These are phyloP conservation scores for Mortierella sp. DNA, from an alignment of 371 early-diverging fungal genomes.

Conservation along the genomic window DNA sequence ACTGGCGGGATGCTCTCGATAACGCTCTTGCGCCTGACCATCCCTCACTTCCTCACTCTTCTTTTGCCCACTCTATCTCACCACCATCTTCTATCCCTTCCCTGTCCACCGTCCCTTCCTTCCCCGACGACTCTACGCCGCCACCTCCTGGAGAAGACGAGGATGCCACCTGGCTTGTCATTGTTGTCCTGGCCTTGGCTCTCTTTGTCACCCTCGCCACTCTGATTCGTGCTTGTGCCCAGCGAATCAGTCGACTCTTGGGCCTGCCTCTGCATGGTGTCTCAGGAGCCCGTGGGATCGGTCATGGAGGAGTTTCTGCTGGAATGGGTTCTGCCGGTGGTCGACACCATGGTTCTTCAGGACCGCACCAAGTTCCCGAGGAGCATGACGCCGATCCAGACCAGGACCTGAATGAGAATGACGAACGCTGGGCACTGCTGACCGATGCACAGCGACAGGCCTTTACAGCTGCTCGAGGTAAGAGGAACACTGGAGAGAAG, in stretches of 20 bases:
- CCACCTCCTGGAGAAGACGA: slow-evolving; percentile 15
- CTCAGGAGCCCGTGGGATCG: background rate
- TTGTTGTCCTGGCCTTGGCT: slow-evolving; percentile 20
- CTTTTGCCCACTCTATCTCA: slow-evolving; percentile 6
- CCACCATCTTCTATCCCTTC: background rate
- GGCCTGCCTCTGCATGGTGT: background rate
- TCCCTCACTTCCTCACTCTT: background rate
- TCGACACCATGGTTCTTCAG: slow-evolving; percentile 17
- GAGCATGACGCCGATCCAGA: slow-evolving; percentile 40
- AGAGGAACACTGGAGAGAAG: no score
- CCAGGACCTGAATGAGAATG: slow-evolving; percentile 22
- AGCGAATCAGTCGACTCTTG: slow-evolving; percentile 25
- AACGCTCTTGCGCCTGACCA: no score
- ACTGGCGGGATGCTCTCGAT: no score
- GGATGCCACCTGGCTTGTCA: slow-evolving; percentile 30
- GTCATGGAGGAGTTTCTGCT: background rate
- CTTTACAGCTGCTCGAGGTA: slow-evolving; percentile 39
- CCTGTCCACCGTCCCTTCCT: background rate
- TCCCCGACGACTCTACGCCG: background rate
- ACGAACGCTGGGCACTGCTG: slow-evolving; percentile 35
- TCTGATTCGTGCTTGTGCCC: slow-evolving; percentile 37
- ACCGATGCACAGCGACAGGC: slow-evolving; percentile 42
- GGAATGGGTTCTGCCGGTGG: slow-evolving; percentile 14
- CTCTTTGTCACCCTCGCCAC: slow-evolving; percentile 23
- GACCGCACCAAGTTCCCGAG: slow-evolving; percentile 33